Percentiles rank a stretch among this genome's conserved stretches.
Conservation (phyloP, 305 asterid species). For the Solanum chacoense region DNA sequence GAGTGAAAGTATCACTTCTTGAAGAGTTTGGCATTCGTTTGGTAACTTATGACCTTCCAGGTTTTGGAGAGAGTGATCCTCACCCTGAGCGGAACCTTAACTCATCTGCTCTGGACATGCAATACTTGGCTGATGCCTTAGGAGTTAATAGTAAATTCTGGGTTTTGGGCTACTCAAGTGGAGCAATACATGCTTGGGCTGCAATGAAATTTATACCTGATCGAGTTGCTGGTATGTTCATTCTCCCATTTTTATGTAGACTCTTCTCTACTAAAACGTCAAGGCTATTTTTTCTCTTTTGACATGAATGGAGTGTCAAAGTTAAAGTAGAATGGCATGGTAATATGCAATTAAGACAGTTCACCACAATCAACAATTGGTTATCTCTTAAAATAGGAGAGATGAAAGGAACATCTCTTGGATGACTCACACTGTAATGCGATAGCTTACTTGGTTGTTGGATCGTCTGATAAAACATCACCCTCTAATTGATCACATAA, state of each 20-base stretch:
- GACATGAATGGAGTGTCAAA: neutral
- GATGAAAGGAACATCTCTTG: neutral
- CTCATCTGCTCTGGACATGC: slow-evolving; percentile 73
- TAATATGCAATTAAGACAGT: neutral
- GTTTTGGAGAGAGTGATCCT: slow-evolving; percentile 92
- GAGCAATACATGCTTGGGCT: slow-evolving; percentile 82
- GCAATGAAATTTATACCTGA: slow-evolving; percentile 63
- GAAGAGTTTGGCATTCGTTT: slow-evolving; percentile 76
- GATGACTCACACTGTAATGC: neutral
- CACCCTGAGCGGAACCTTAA: slow-evolving; percentile 50
- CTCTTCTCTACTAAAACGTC: neutral
- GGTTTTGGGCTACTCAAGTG: slow-evolving; percentile 71
- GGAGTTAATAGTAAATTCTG: slow-evolving; percentile 66
- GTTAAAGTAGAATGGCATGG: neutral
- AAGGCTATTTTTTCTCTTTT: neutral
- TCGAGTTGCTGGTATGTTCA: slow-evolving; percentile 51
- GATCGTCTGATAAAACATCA: neutral
- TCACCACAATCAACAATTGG: neutral
- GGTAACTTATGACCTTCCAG: slow-evolving; percentile 78
- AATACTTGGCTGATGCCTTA: slow-evolving; percentile 41
- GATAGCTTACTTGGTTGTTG: neutral
- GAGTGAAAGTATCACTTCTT: slow-evolving; percentile 45
- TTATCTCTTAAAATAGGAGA: neutral
- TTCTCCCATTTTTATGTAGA: neutral
- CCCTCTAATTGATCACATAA: neutral